Evolutionary conservation across 495 filamentous ascomycete species (phyloP).

Genomic region (Xylaria longipes): DNA sequence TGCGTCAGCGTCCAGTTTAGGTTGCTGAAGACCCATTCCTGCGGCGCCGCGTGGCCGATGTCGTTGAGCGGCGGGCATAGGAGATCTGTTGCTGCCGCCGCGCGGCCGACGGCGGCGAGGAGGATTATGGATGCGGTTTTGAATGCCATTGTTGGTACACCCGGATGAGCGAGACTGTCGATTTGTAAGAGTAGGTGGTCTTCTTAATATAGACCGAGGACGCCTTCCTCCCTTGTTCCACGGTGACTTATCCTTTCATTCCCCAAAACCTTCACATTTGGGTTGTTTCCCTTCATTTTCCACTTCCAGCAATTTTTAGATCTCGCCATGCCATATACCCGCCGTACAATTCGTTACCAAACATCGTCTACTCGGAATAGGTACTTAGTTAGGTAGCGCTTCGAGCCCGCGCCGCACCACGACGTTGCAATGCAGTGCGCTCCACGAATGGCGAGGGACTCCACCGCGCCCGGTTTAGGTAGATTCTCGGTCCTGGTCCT

Average conservation of each 20-base stretch:
- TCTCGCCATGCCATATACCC: not conserved
- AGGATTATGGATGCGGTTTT: not conserved
- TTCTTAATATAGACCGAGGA: not conserved
- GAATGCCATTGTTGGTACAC: not conserved
- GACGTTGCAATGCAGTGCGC: not conserved
- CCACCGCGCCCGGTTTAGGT: not conserved
- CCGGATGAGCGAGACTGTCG: not conserved
- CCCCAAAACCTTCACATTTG: not conserved
- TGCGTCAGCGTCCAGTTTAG: conserved; percentile 17
- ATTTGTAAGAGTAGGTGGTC: not conserved
- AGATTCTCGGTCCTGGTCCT: not conserved
- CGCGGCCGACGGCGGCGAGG: not conserved
- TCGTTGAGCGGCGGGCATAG: conserved; percentile 9
- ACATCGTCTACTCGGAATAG: not conserved
- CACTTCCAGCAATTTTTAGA: not conserved
- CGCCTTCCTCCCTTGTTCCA: not conserved
- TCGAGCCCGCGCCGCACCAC: not conserved
- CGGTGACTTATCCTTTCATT: not conserved
- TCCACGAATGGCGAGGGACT: not conserved
- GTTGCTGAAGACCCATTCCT: conserved; percentile 8
- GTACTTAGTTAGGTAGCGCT: not conserved
- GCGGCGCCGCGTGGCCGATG: conserved; percentile 10
- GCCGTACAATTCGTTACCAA: not conserved
- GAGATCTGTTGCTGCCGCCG: not conserved
- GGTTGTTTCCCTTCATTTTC: not conserved